Evolutionary conservation across 768 basidiomycete species (phyloP), one percentile per base, ranked within the genome.

Genomic region (Psilocybe subaeruginosa): DNA sequence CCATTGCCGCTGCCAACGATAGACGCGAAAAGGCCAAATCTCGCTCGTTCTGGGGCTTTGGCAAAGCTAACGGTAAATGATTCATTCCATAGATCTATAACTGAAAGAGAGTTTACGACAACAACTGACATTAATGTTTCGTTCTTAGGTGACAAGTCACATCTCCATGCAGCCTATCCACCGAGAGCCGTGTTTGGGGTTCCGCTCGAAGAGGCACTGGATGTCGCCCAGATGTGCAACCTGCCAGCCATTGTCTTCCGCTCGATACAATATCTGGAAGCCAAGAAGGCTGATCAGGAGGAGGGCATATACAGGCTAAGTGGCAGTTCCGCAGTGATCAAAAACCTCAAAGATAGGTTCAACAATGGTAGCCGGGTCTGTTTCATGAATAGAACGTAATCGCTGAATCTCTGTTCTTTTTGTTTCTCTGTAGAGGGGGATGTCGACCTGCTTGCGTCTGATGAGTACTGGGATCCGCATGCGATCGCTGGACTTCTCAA

Each of bases 241-340:
- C 80, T 99, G 19, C 97, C 97, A 3, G 93, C 97, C 6, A 91
- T 98, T 67, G 90, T 97, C 35, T 99, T 96, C 80, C 87, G 97
- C 56, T 92, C 90, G 66, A 96, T 99, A 66, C 90, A 97, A 70
- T 99, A 97, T 76, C 80, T 99, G 58, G 94, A 99, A 78, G 85
- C 87, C 17, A 96, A 96, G 79, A 85, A 92, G 72, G 97, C 97
- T 19, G 93, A 98, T 63, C 88, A 92, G 66, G 97, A 99, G 70
- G 97, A 99, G 75, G 97, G 97, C 35, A 97, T 99, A 61, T 99
- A 98, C 77, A 88, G 97, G 61, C 77, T 99, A 61, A 95, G 92
- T 70, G 96, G 96, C 23, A 95, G 93, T 73, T 93, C 94, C 64
- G 92, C 95, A 35, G 95, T 97, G 59, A 95, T 99, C 79, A 97